These are phyloP conservation scores for Conidiobolus incongruus DNA, from an alignment of 371 early-diverging fungal species.

Conservation along the genomic window DNA sequence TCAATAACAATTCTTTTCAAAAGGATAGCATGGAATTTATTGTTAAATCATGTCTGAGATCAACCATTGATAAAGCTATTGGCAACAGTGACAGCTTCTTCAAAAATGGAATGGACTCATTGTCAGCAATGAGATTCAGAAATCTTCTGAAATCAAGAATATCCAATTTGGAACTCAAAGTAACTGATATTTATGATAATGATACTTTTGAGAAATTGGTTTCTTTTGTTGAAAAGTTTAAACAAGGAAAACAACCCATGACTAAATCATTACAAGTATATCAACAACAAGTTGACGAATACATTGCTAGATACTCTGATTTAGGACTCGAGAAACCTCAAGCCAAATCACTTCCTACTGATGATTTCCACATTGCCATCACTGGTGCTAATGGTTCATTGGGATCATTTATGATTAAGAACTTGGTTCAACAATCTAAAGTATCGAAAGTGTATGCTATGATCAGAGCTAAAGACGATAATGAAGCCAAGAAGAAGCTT, in stretches of 20 bases:
- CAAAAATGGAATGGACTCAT: background rate
- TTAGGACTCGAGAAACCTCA: background rate
- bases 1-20: background rate
- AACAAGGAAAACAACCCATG: background rate
- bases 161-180: background rate
- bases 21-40: background rate
- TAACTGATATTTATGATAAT: background rate
- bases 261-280: background rate
- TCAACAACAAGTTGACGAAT: background rate
- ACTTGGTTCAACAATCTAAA: background rate
- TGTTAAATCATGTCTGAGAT: background rate
- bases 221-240: background rate
- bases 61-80: background rate
- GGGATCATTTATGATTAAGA: background rate
- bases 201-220: background rate
- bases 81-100: background rate
- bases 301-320: background rate
- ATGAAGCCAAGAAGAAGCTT: background rate
- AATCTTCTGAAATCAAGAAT: background rate
- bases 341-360: background rate
- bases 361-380: background rate
- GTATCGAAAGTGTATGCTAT: background rate
- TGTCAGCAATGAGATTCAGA: background rate
- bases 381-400: constrained; percentile 1
- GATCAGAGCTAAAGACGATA: background rate